These are phyloP conservation scores for Exophiala bonariae DNA, from an alignment of 2,329 filamentous ascomycete species.

Conservation along the genomic window DNA sequence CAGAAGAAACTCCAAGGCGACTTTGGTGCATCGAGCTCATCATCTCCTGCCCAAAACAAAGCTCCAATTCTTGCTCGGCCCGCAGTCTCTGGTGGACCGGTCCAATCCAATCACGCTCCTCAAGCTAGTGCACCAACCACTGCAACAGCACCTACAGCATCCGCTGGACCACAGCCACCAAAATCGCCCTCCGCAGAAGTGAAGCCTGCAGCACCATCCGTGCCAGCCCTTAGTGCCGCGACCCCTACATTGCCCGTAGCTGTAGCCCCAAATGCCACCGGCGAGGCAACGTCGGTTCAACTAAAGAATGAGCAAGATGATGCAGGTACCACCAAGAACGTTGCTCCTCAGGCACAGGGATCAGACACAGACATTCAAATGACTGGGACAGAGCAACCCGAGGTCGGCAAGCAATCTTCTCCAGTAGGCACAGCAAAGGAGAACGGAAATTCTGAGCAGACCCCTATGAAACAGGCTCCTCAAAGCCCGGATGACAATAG, in stretches of 20 bases:
- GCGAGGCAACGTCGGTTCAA: no score
- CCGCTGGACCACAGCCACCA: no score
- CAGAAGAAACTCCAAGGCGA: conserved; percentile 23
- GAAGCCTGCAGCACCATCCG: no score
- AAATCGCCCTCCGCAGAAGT: no score
- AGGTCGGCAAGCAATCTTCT: background rate
- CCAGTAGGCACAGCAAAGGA: background rate
- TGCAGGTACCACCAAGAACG: background rate
- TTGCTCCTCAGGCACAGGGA: conserved; percentile 13
- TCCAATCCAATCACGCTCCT: background rate
- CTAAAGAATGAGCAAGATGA: no score
- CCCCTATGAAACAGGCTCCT: background rate
- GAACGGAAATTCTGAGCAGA: background rate
- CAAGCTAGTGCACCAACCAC: no score
- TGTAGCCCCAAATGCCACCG: no score
- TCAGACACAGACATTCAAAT: conserved; percentile 7
- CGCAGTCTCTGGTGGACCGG: background rate
- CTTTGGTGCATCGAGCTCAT: conserved; percentile 8
- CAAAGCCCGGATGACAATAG: background rate
- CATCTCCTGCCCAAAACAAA: background rate
- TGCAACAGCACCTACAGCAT: no score
- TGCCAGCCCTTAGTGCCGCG: no score
- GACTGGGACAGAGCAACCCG: conserved; percentile 6
- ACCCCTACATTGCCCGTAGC: no score
- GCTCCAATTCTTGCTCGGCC: background rate